These are phyloP conservation scores for Alternaria incomplexa DNA, from an alignment of 2,329 filamentous ascomycete species.

Conservation along the genomic window DNA sequence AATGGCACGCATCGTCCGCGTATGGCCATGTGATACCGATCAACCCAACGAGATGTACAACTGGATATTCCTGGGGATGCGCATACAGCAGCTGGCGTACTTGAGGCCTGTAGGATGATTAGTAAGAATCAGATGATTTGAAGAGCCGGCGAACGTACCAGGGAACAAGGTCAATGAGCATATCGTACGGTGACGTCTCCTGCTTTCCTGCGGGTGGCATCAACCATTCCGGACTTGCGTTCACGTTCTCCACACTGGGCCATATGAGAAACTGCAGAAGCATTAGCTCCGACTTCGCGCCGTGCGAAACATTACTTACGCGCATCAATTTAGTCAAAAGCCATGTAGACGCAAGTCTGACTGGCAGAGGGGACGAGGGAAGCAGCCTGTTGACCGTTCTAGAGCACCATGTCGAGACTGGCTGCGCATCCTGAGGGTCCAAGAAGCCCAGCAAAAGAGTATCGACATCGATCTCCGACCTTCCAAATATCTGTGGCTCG, in stretches of 20 bases:
- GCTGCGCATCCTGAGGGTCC: conserved; percentile 41
- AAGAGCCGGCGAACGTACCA: conserved; percentile 30
- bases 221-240: conserved; percentile 44
- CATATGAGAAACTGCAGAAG: conserved; percentile 42
- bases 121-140: conserved; percentile 5
- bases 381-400: conserved; percentile 41
- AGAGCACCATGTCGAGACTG: conserved; percentile 43
- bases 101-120: conserved; percentile 36
- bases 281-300: conserved; percentile 12
- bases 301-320: conserved; percentile 24
- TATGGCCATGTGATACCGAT: conserved; percentile 43
- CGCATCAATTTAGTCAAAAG: conserved; percentile 45
- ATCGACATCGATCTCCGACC: conserved; percentile 44
- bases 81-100: conserved; percentile 42
- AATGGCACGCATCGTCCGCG: conserved; percentile 45
- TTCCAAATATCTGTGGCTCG: conserved; percentile 40
- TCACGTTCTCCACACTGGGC: conserved; percentile 46
- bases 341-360: conserved; percentile 41
- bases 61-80: conserved; percentile 38
- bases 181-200: conserved; percentile 40
- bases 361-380: conserved; percentile 29
- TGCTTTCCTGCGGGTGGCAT: conserved; percentile 38
- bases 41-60: conserved; percentile 35
- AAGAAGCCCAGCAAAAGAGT: conserved; percentile 41
- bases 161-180: conserved; percentile 43